Base-by-base conservation (phyloP, 169 alveolate genomes). In the Plasmodium sp. region DNA sequence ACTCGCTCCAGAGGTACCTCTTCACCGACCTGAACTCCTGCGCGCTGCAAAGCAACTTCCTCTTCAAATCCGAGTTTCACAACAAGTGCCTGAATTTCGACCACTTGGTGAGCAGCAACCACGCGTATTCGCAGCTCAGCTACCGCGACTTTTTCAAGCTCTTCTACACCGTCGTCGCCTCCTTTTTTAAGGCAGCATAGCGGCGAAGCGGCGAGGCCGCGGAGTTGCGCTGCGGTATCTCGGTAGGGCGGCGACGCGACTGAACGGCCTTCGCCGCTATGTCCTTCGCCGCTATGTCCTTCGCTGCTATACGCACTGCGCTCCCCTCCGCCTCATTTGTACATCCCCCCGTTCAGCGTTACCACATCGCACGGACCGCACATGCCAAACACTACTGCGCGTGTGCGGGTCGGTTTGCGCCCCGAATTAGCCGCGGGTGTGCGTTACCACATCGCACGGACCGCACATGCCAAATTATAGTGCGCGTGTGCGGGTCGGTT, bases 81-180 rank as follows among this genome's bases (percentile, higher is more conserved):
- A 36, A 88, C 18, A 88, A 80, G 54, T 88, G 94, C 81, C 41
- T 88, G 6, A 88, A 88, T 33, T 62, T 88, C 48, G 94, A 80
- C 22, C 81, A 88, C 33, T 62, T 88, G 31, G 33, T 88, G 36
- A 79, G 72, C 27, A 80, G 51, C 72, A 88, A 77, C 51, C 72
- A 67, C 72, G 54, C 73, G 5, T 88, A 88, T 80, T 88, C 94
- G 2, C 91, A 80, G 51, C 58, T 79, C 67, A 80, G 94, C 18
- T 88, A 88, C 81, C 33, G 36, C 34, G 79, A 80, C 34, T 39
- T 88, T 62, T 88, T 88, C 27, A 88, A 73, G 73, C 16, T 88
- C 33, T 88, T 88, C 41, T 79, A 88, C 51, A 88, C 54, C 33
- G 14, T 88, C 6, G 72, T 88, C 1, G 9, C 58, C 1, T 88